Evolutionary conservation across 306 rosid species (phyloP), one percentile per base, ranked within the genome.

Genomic region (Rosa chinensis): DNA sequence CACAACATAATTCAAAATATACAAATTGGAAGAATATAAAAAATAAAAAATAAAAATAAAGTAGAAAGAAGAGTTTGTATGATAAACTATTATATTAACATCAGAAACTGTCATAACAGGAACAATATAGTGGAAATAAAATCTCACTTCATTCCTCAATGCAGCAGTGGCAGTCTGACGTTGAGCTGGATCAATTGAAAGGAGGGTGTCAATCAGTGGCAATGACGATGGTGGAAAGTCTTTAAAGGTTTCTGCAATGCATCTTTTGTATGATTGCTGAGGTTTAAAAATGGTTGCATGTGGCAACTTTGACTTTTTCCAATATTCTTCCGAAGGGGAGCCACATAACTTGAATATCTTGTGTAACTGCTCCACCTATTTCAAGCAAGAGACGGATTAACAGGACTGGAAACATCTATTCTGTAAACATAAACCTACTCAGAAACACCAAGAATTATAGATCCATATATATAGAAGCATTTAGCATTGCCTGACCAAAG

Each of bases 271-370:
- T 75, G 98, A 86, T 59, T 91, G 97, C 71, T 86, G 92, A 18
- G 98, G 98, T 86, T 91, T 93, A 82, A 93, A 93, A 62, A 93
- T 89, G 61, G 98, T 91, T 68, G 95, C 98, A 74, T 93, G 98
- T 0, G 98, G 98, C 82, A 93, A 79, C 87, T 88, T 93, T 25
- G 93, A 90, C 77, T 86, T 93, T 81, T 83, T 93, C 98, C 98
- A 93, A 81, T 91, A 93, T 45, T 91, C 97, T 32, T 93, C 98
- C 39, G 95, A 85, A 81, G 98, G 98, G 83, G 97, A 91, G 75
- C 98, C 98, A 45, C 98, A 93, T 78, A 93, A 82, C 91, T 93
- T 93, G 84, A 93, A 93, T 86, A 93, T 93, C 92, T 93, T 91
- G 83, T 93, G 98, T 16, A 93, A 92, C 80, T 93, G 98, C 83